These are phyloP conservation scores for Colletotrichum lupini DNA, from an alignment of 2,329 filamentous ascomycete genomes.

Conservation along the genomic window DNA sequence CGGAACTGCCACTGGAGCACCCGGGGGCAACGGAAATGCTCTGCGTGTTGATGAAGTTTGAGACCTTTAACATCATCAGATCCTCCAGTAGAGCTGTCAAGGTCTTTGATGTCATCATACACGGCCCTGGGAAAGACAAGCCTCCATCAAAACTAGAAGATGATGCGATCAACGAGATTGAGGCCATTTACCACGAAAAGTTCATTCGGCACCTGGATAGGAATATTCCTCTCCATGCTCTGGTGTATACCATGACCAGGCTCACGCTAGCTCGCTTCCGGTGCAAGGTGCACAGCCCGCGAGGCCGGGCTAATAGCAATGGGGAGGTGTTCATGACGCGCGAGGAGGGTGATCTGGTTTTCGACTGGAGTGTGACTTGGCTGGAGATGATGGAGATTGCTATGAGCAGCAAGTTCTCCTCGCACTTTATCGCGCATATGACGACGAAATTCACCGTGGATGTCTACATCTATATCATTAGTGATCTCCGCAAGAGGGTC, in stretches of 20 bases:
- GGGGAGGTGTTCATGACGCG: conserved; percentile 33
- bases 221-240: conserved; percentile 43
- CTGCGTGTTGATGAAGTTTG: conserved; percentile 46
- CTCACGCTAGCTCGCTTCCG: conserved; percentile 43
- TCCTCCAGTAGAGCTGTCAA: conserved; percentile 38
- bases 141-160: conserved; percentile 34
- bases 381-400: conserved; percentile 40
- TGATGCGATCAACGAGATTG: conserved; percentile 42
- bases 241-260: conserved; percentile 39
- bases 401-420: conserved; percentile 41
- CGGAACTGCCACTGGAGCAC: conserved; percentile 55
- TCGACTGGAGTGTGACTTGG: conserved; percentile 38
- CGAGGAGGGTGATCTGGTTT: conserved; percentile 40
- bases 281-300: conserved; percentile 44
- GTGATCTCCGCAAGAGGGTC: conserved; percentile 41
- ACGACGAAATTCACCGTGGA: conserved; percentile 43
- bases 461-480: conserved; percentile 45
- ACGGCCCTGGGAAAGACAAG: conserved; percentile 7
- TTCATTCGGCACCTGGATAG: conserved; percentile 39
- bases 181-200: conserved; percentile 40
- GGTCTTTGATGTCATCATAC: conserved; percentile 35
- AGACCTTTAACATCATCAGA: conserved; percentile 42
- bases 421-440: conserved; percentile 43
- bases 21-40: conserved; percentile 67
- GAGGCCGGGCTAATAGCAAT: conserved; percentile 14